Evolutionary conservation across 345 rosid species (phyloP), one percentile per base, ranked within the genome.

Genomic region (Adansonia digitata): DNA sequence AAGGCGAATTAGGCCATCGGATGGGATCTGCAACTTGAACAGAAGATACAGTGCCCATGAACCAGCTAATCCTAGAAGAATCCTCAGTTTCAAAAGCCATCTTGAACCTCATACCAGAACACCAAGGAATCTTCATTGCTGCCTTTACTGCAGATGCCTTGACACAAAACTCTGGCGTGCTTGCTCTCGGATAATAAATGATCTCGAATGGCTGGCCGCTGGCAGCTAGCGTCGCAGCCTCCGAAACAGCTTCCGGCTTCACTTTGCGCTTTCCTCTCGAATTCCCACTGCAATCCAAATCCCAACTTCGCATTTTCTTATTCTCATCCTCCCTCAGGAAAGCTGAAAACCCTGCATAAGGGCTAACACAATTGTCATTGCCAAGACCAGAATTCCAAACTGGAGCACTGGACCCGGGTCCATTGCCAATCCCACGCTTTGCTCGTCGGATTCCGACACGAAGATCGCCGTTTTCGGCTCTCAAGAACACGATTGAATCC

Each of bases 31-130:
- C 86, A 71, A 89, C 91, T 84, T 90, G 95, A 82, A 90, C 98
- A 34, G 88, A 82, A 72, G 97, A 90, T 55, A 92, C 81, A 9
- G 96, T 92, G 18, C 98, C 98, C 96, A 89, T 87, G 61, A 92
- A 94, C 97, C 98, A 94, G 77, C 97, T 94, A 78, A 92, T 90
- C 75, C 98, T 78, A 1, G 97, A 92, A 6, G 95, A 92, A 65
- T 94, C 98, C 77, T 94, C 97, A 0, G 97, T 92, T 75, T 94
- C 98, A 48, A 92, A 92, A 62, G 98, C 85, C 98, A 94, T 94
- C 86, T 94, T 94, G 81, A 94, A 94, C 85, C 97, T 88, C 92
- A 92, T 92, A 9, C 98, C 97, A 10, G 87, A 78, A 75, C 88
- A 87, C 98, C 98, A 92, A 70, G 84, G 88, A 39, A 86, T 82